phyloP scores from a whole-genome alignment of 164 flowering plant species.

The Platanus orientalis region DNA sequence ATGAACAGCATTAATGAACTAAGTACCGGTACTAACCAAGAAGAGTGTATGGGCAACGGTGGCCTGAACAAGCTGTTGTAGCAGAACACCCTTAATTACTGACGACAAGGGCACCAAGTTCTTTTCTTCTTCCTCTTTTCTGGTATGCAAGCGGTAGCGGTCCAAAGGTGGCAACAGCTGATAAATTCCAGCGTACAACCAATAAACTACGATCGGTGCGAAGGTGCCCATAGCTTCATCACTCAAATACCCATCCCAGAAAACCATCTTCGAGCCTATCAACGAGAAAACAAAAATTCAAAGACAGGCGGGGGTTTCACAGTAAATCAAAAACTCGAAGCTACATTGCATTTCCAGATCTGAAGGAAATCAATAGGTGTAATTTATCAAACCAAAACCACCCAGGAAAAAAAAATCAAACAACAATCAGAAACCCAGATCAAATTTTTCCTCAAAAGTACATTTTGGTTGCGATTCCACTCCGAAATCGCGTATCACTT shows the following conservation, averaged over 20 bases:
- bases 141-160: conserved; percentile 63
- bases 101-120: conserved; percentile 51
- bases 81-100: conserved; percentile 71
- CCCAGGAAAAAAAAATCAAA: background rate
- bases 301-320: background rate
- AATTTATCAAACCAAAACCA: background rate
- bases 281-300: background rate
- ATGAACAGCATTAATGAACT: background rate
- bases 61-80: conserved; percentile 79
- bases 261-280: conserved; percentile 39
- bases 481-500: background rate
- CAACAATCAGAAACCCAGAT: conserved; percentile 4
- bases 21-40: conserved; percentile 33
- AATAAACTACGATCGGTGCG: conserved; percentile 74
- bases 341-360: background rate
- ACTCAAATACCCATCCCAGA: conserved; percentile 78
- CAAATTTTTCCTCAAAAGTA: background rate
- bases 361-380: background rate
- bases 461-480: background rate
- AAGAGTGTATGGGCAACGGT: conserved; percentile 58
- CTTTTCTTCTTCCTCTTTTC: conserved; percentile 63
- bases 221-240: conserved; percentile 83
- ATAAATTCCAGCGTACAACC: conserved; percentile 84
- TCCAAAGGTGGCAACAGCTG: conserved; percentile 64
- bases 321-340: background rate